Evolutionary conservation across 2,329 filamentous ascomycete genomes (phyloP), one percentile per base, ranked within the genome.

Genomic region (Pseudonectria foliicola): DNA sequence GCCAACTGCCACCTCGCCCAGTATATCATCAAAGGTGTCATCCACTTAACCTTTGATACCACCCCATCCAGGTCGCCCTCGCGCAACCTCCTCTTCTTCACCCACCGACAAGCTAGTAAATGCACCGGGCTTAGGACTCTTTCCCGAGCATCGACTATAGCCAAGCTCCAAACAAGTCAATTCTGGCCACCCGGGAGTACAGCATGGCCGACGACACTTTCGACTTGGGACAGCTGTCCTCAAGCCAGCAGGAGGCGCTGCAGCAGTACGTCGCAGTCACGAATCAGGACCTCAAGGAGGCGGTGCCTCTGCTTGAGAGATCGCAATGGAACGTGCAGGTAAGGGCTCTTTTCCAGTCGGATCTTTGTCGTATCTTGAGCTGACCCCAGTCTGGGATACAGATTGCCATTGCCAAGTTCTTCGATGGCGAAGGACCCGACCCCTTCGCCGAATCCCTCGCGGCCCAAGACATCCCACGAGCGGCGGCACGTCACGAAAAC

Each of bases 241-340:
- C 80, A 44, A 75, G 75, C 47, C 88, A 96, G 67, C 87, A 87
- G 60, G 75, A 82, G 33, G 83, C 86, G 30, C 75, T 98, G 16
- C 81, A 94, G 51, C 90, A 94, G 54, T 95, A 88, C 61, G 86
- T 81, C 12, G 75, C 84, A 33, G 83, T 98, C 33, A 96, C 92
- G 16, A 80, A 89, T 49, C 88, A 95, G 61, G 81, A 87, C 14
- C 60, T 78, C 29, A 71, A 77, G 28, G 79, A 85, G 38, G 88
- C 92, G 2, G 70, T 95, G 31, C 78, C 85, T 2, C 61, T 98
- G 4, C 70, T 98, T 2, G 76, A 82, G 48, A 73, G 88, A 43
- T 95, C 88, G 37, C 82, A 96, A 69, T 98, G 92, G 92, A 98
- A 96, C 56, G 84, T 95, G 1, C 85, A 90, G 69, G 85, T 88